Base-by-base conservation (phyloP, 192 early-diverging fungal species). In the Geranomyces variabilis region DNA sequence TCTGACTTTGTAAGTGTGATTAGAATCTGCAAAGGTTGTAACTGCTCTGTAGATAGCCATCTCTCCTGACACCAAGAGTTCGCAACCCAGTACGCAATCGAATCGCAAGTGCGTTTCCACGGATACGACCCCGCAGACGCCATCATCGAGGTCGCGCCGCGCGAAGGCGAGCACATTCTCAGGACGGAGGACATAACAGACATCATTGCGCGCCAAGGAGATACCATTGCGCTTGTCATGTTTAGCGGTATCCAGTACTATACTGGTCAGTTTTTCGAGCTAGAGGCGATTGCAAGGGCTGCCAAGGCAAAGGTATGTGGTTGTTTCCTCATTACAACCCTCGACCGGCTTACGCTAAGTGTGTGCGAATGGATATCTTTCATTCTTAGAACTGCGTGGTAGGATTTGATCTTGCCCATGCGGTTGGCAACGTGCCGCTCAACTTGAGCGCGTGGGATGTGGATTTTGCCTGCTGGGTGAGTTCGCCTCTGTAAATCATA, bases 371-470 rank as follows among this genome's bases (percentile, higher is more conserved):
- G 10, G 19, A 13, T 47, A 19, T 47, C n/a, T n/a, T 15, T 7
- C 15, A 26, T 53, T 53, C 51, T 4, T 26, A 92, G 86, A 94
- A 93, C 8, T 96, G 94, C 61, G 73, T 94, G 46, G 93, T 97
- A 3, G 97, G 94, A 1, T 96, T 89, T 82, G 96, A 99, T 78
- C 84, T 99, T 59, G 94, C 95, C 0, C 97, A 99, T 71, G 97
- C 95, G 1, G 93, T 86, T 13, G 97, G 97, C 43, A 99, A 99
- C 83, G 88, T 96, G 0, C 89, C 89, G 34, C 77, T 97, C 56
- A 70, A 86, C 44, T 80, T 99, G 68, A 94, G 97, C 78, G 93
- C 94, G 75, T 99, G 97, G 97, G 82, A 89, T 36, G 94, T 95
- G 13, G 97, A 99, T 75, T 97, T 97, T 90, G 97, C 96, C 13